A percentile compares a stretch with the other conserved stretches of the same genome.
Evolutionary conservation across 2,329 filamentous ascomycete species (phyloP).

Genomic region (Monosporascus sp.): DNA sequence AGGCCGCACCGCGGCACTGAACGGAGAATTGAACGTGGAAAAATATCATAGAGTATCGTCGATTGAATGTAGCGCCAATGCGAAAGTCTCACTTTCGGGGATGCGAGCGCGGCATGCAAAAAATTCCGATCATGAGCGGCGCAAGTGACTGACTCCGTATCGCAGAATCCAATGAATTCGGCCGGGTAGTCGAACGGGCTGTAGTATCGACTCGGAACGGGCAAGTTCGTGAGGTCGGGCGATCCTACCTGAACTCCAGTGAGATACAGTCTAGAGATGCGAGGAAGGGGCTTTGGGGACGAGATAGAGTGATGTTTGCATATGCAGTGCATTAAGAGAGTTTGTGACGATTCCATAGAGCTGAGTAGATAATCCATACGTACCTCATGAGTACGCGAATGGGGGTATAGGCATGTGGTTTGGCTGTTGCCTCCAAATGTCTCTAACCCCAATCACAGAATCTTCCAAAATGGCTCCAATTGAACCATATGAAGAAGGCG

Average conservation of each 20-base stretch:
- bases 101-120: slow-evolving; percentile 12
- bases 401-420: background rate
- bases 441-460: background rate
- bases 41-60: slow-evolving; percentile 22
- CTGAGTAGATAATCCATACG: background rate
- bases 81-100: slow-evolving; percentile 9
- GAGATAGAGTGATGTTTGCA: too few species aligned
- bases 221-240: too few species aligned
- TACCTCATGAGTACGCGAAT: background rate
- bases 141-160: background rate
- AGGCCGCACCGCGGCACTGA: slow-evolving; percentile 27
- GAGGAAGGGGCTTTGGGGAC: too few species aligned
- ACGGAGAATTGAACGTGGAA: slow-evolving; percentile 19
- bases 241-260: too few species aligned
- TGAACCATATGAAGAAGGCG: slow-evolving; percentile 22
- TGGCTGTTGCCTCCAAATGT: background rate
- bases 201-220: too few species aligned
- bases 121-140: background rate
- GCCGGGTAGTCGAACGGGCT: background rate
- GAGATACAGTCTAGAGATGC: too few species aligned
- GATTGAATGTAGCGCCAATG: slow-evolving; percentile 5
- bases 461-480: slow-evolving; percentile 8
- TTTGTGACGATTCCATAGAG: background rate
- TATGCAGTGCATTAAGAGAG: background rate
- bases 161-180: background rate